These are phyloP conservation scores for Pseudogymnoascus sp. DNA, from an alignment of 2,329 filamentous ascomycete species.

Conservation along the genomic window DNA sequence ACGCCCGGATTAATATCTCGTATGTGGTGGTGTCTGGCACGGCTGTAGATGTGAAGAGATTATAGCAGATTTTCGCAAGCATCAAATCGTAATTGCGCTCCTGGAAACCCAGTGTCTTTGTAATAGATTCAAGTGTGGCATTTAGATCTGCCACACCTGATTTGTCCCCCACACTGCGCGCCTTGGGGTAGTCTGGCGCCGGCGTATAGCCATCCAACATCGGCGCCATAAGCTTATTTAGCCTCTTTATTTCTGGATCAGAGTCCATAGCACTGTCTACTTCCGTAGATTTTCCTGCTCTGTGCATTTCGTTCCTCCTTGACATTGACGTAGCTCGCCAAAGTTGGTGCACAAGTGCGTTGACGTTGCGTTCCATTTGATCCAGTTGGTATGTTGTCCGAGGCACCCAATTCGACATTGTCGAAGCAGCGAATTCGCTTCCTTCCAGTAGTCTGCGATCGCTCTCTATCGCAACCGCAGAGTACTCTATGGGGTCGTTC, in stretches of 20 bases:
- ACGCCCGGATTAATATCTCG: constrained; percentile 62
- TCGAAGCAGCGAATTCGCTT: not conserved
- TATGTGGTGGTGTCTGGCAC: constrained; percentile 61
- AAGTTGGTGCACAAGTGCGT: not conserved
- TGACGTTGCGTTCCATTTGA: not conserved
- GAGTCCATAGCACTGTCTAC: not conserved
- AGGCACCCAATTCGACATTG: not conserved
- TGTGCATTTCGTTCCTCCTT: not conserved
- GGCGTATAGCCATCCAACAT: not conserved
- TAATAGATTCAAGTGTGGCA: not conserved
- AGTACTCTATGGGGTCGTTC: not conserved
- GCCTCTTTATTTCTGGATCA: not conserved
- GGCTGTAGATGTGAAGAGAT: constrained; percentile 53
- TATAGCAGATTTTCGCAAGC: constrained; percentile 44
- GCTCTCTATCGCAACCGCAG: not conserved
- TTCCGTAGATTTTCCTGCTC: not conserved
- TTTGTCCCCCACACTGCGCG: not conserved
- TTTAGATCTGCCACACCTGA: not conserved
- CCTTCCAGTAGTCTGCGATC: not conserved
- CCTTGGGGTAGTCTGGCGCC: not conserved
- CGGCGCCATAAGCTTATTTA: not conserved
- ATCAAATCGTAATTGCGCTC: constrained; percentile 20
- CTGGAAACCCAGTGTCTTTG: not conserved
- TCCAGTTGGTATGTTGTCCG: not conserved
- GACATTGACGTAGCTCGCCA: not conserved